Base-by-base conservation (phyloP, 768 basidiomycete species). In the Termitomyces sp. region DNA sequence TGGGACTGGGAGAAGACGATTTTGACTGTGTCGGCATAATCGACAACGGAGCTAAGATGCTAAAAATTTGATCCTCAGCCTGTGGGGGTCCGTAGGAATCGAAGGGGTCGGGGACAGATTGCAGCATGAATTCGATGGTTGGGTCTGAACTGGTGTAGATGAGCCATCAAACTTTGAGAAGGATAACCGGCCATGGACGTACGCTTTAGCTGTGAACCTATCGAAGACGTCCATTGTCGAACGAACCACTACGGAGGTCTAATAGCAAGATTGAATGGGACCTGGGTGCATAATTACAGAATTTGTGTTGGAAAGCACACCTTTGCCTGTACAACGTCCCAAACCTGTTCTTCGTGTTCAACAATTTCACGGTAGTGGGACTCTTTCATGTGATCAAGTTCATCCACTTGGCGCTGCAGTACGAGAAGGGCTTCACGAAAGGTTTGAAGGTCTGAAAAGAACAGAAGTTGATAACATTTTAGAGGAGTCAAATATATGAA, bases 281-380 rank as follows among this genome's bases (percentile, higher is more conserved):
- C n/a, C n/a, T 14, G 12, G 38, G 11, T 10, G 32, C 37, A 59
- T 57, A 31, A 43, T 17, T n/a, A 50, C 25, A 37, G 21, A 54
- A 14, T 37, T 38, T 52, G n/a, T 41, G 2, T 17, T 9, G 62
- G 25, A 31, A n/a, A 29, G 62, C 69, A 34, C 62, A 90, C 89
- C 78, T 95, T 96, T 60, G 79, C 83, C 68, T 95, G 86, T 6
- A 96, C 92, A 14, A 85, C 83, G 64, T 95, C 86, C 95, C 95
- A 98, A n/a, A 93, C 89, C 70, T 96, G 87, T 63, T 95, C 92
- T 73, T 97, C 95, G 63, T 95, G 94, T 57, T 92, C 90, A 49
- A 94, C 74, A 53, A 96, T 93, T 64, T 93, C 87, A 61, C 87
- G 82, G 65, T 98, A 95, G 73, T 98, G 93, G 7, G 82, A 78